Percentiles rank a stretch among this genome's conserved stretches.
These are phyloP conservation scores for Phylloporus arenicola DNA, from an alignment of 768 basidiomycete genomes.

Conservation along the genomic window DNA sequence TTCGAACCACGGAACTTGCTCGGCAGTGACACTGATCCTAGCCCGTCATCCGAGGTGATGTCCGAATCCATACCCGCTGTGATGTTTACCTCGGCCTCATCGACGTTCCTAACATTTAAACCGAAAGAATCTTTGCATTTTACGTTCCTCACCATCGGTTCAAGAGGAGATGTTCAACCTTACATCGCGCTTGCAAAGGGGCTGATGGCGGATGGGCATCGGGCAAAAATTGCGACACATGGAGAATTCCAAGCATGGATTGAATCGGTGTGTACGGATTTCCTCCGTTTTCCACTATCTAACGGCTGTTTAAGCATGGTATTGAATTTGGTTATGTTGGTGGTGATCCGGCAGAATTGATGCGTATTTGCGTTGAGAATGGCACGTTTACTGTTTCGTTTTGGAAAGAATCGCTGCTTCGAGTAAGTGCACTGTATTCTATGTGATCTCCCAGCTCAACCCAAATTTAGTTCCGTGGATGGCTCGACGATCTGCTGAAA, in stretches of 20 bases:
- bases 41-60: slow-evolving; percentile 48
- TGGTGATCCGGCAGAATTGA: slow-evolving; percentile 94
- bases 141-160: slow-evolving; percentile 94
- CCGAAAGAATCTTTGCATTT: slow-evolving; percentile 80
- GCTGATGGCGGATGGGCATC: slow-evolving; percentile 84
- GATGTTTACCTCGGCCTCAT: slow-evolving; percentile 95
- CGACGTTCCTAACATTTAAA: slow-evolving; percentile 95
- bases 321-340: slow-evolving; percentile 94
- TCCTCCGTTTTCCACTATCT: slow-evolving; percentile 3
- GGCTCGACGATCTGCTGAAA: slow-evolving; percentile 93
- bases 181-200: slow-evolving; percentile 96
- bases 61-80: slow-evolving; percentile 77
- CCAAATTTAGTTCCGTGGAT: slow-evolving; percentile 78
- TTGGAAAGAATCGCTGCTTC: slow-evolving; percentile 82
- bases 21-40: slow-evolving; percentile 36
- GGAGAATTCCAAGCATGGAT: slow-evolving; percentile 95
- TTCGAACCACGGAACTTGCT: slow-evolving; percentile 52
- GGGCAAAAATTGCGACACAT: slow-evolving; percentile 87
- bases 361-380: slow-evolving; percentile 97
- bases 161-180: slow-evolving; percentile 95
- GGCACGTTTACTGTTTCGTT: slow-evolving; percentile 96
- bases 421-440: slow-evolving; percentile 43
- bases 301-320: slow-evolving; percentile 57
- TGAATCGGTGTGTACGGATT: slow-evolving; percentile 63
- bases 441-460: slow-evolving; percentile 3